A percentile compares a stretch with the other conserved stretches of the same genome.
These are phyloP conservation scores for Castanea crenata DNA, from an alignment of 306 rosid species.

Conservation along the genomic window DNA sequence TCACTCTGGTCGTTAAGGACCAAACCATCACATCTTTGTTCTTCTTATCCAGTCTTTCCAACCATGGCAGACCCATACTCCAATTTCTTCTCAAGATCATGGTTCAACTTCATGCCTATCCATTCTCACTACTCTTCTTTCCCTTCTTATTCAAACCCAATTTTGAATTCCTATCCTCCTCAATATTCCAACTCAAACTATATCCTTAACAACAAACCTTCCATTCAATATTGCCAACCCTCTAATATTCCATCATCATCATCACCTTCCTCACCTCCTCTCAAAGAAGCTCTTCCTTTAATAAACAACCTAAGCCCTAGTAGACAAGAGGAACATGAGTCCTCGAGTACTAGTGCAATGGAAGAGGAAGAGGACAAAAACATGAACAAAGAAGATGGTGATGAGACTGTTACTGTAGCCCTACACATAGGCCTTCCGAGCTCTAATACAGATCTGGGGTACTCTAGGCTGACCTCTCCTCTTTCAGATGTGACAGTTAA, in stretches of 20 bases:
- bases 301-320: slow-evolving; percentile 45
- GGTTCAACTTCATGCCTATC: slow-evolving; percentile 55
- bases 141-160: neutral
- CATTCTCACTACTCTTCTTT: slow-evolving; percentile 31
- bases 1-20: neutral
- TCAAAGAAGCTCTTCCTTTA: slow-evolving; percentile 63
- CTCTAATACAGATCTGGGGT: slow-evolving; percentile 30
- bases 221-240: slow-evolving; percentile 20
- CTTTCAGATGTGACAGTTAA: slow-evolving; percentile 20
- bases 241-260: slow-evolving; percentile 9
- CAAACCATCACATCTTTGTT: slow-evolving; percentile 15
- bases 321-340: slow-evolving; percentile 16
- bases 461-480: slow-evolving; percentile 22
- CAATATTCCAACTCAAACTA: neutral
- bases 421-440: slow-evolving; percentile 67
- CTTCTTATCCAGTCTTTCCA: neutral
- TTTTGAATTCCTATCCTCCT: neutral
- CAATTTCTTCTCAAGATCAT: slow-evolving; percentile 32
- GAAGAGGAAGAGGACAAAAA: slow-evolving; percentile 13
- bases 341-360: slow-evolving; percentile 2
- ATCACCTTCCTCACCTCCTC: slow-evolving; percentile 45
- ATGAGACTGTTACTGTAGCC: slow-evolving; percentile 38
- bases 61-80: slow-evolving; percentile 67
- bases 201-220: neutral
- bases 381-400: slow-evolving; percentile 14